Conservation (phyloP, 1,139 yeast species). For the Zygosaccharomyces pseudobailii region DNA sequence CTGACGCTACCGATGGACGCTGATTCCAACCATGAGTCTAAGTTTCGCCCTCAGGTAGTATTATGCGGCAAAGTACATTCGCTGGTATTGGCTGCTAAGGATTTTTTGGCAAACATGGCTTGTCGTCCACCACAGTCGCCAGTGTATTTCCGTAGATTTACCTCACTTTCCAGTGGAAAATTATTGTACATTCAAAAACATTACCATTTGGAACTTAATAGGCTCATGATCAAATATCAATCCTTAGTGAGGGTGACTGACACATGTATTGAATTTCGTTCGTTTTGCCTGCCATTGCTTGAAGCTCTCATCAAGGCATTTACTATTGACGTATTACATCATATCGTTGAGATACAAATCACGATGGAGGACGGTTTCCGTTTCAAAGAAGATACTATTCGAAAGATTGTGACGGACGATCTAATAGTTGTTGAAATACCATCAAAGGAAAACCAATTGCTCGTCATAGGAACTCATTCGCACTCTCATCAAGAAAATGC, state of each 20-base stretch:
- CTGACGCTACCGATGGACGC: constrained; percentile 4
- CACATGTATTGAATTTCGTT: constrained; percentile 23
- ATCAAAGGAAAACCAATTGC: constrained; percentile 6
- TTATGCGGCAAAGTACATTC: constrained; percentile 20
- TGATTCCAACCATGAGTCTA: background rate
- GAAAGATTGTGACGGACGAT: constrained; percentile 2
- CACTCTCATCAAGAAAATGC: background rate
- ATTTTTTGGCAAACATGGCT: constrained; percentile 12
- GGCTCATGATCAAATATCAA: constrained; percentile 28
- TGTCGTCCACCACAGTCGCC: constrained; percentile 8
- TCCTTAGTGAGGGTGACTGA: constrained; percentile 24
- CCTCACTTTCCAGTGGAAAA: constrained; percentile 23
- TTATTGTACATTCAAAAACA: constrained; percentile 20
- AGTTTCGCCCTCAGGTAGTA: constrained; percentile 13
- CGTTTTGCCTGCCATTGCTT: constrained; percentile 20
- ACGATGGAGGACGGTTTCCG: constrained; percentile 10
- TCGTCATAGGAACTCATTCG: constrained; percentile 18
- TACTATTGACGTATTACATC: constrained; percentile 26
- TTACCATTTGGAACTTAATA: constrained; percentile 15
- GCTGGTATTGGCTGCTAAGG: constrained; percentile 18
- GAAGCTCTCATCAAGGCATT: constrained; percentile 23
- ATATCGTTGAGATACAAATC: constrained; percentile 25
- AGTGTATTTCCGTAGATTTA: constrained; percentile 17
- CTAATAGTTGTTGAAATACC: constrained; percentile 3
- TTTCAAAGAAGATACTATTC: constrained; percentile 11